Conservation (phyloP, 2,329 filamentous ascomycete genomes). For the Chaetomium olivaceum region DNA sequence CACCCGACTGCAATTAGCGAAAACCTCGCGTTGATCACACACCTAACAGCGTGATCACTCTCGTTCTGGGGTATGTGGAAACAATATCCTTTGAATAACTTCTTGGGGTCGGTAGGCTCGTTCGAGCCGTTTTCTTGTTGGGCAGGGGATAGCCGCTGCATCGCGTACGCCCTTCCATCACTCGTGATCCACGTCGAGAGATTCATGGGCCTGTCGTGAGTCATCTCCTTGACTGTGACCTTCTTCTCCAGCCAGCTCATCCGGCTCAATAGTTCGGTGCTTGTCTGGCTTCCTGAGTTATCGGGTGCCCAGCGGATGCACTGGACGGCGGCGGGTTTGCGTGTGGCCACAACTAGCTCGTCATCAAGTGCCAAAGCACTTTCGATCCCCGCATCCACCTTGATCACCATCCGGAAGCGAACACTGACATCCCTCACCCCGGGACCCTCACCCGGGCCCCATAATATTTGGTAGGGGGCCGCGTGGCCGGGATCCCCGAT, state of each 20-base stretch:
- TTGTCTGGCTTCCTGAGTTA: conserved; percentile 77
- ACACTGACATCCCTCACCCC: conserved; percentile 85
- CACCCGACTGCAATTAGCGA: conserved; percentile 89
- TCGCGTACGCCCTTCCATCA: conserved; percentile 85
- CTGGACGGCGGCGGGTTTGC: conserved; percentile 90
- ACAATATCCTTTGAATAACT: conserved; percentile 84
- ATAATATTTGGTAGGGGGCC: conserved; percentile 62
- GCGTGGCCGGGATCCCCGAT: conserved; percentile 56
- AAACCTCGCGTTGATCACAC: conserved; percentile 90
- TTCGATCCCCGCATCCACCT: conserved; percentile 92
- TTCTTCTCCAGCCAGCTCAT: conserved; percentile 86
- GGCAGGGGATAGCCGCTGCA: conserved; percentile 65
- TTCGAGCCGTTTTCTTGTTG: conserved; percentile 45
- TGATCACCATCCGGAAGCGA: conserved; percentile 95
- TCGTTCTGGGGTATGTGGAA: conserved; percentile 73
- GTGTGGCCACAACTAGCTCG: conserved; percentile 87
- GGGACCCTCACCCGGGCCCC: conserved; percentile 77
- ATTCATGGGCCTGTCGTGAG: conserved; percentile 95
- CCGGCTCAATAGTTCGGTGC: conserved; percentile 82
- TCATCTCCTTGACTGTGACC: conserved; percentile 76
- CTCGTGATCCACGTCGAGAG: conserved; percentile 88
- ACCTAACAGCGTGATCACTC: conserved; percentile 65
- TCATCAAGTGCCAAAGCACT: conserved; percentile 87
- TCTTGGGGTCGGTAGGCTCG: conserved; percentile 54
- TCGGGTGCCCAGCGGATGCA: conserved; percentile 95